A percentile compares a stretch with the other conserved stretches of the same genome.
phyloP scores from a whole-genome alignment of 306 rosid species.

The Calophaca sinica region DNA sequence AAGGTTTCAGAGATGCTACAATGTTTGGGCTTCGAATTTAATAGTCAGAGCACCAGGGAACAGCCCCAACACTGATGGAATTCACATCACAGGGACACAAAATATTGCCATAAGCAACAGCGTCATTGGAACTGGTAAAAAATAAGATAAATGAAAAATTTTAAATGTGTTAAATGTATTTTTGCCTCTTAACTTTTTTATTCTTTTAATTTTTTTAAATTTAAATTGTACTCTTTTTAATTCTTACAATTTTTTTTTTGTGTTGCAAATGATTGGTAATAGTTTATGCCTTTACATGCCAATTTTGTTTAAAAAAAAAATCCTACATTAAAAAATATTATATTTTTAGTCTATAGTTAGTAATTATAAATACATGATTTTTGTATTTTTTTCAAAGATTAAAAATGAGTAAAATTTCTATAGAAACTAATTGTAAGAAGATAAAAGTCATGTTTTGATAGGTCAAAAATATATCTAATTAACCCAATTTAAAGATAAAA shows the following conservation, averaged over 20 bases:
- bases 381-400: neutral
- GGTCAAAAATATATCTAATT: neutral
- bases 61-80: conserved; percentile 95
- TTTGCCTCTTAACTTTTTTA: too few relatives aligned
- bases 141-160: neutral
- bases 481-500: neutral
- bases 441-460: neutral
- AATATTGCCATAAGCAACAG: conserved; percentile 55
- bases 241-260: too few relatives aligned
- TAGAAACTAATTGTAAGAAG: neutral
- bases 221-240: too few relatives aligned
- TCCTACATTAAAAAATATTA: too few relatives aligned
- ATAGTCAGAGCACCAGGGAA: conserved; percentile 63
- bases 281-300: too few relatives aligned
- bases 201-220: too few relatives aligned
- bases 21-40: conserved; percentile 60
- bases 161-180: neutral
- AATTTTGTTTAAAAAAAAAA: too few relatives aligned
- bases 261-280: too few relatives aligned
- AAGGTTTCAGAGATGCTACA: conserved; percentile 53
- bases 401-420: neutral
- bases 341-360: too few relatives aligned
- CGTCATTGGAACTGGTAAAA: conserved; percentile 70
- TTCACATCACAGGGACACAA: conserved; percentile 69
- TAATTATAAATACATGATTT: too few relatives aligned